Conservation (phyloP, 192 early-diverging fungal species). For the Entomortierella beljakovae region DNA sequence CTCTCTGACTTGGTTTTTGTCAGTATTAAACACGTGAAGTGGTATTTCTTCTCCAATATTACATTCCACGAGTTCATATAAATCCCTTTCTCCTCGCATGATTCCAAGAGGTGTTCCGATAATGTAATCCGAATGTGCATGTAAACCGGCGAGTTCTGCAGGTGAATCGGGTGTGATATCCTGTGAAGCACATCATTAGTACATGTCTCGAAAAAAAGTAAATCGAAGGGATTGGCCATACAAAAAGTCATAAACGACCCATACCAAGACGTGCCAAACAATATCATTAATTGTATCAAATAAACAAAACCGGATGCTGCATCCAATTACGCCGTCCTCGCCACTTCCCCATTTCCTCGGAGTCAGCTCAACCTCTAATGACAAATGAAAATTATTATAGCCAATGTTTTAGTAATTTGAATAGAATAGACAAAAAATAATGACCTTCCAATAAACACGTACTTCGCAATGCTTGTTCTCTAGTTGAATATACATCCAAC, state of each 20-base stretch:
- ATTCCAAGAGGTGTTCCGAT: constrained; percentile 72
- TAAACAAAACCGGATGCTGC: constrained; percentile 73
- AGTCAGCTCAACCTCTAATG: constrained; percentile 53
- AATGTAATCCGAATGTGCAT: constrained; percentile 77
- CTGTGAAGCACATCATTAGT: constrained; percentile 1
- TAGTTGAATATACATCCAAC: constrained; percentile 67
- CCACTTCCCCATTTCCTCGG: constrained; percentile 53
- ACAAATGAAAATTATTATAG: no score
- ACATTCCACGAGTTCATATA: constrained; percentile 71
- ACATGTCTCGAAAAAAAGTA: constrained; percentile 3
- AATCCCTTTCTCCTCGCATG: constrained; percentile 68
- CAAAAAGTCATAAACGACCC: neutral
- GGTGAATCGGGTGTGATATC: constrained; percentile 75
- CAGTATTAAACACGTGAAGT: constrained; percentile 77
- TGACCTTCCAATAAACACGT: neutral
- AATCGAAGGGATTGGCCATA: neutral
- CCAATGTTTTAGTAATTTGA: neutral
- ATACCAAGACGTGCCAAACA: constrained; percentile 65
- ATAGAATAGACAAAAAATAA: neutral
- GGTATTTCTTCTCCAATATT: constrained; percentile 66
- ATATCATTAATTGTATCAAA: constrained; percentile 65
- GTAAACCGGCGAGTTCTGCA: constrained; percentile 73
- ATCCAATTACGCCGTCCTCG: constrained; percentile 60
- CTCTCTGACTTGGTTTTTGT: constrained; percentile 70
- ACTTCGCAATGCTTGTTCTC: constrained; percentile 65